Evolutionary conservation across 495 filamentous ascomycete genomes (phyloP).

Genomic region (Xylaria curta): DNA sequence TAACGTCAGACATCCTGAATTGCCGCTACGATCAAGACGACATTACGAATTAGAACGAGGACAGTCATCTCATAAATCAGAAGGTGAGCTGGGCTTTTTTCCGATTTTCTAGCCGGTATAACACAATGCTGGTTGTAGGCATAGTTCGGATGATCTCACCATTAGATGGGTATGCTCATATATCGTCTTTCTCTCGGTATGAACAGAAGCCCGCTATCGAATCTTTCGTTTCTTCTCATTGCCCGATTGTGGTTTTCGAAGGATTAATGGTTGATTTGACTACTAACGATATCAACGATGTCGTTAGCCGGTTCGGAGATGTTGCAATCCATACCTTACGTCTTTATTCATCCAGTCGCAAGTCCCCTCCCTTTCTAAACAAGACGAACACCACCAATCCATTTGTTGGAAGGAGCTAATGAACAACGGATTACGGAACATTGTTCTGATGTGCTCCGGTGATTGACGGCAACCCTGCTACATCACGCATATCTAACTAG

Average conservation of each 20-base stretch:
- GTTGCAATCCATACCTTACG: not conserved
- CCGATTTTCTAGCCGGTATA: not conserved
- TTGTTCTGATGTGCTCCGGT: not conserved
- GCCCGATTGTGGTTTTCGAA: not conserved
- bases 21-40: constrained; percentile 1
- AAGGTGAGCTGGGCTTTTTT: not conserved
- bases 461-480: not conserved
- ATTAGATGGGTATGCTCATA: not conserved
- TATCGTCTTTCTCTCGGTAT: not conserved
- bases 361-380: not conserved
- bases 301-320: not conserved
- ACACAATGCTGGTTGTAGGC: not conserved
- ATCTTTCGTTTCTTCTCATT: not conserved
- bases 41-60: constrained; percentile 17
- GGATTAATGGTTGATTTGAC: not conserved
- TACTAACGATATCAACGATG: not conserved
- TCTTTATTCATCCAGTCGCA: not conserved
- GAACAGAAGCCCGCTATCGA: not conserved
- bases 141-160: not conserved
- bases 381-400: not conserved
- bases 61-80: not conserved
- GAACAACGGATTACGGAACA: no score
- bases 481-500: not conserved
- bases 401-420: not conserved
- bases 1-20: not conserved